Base-by-base conservation (phyloP, 352 stramenopile genomes). In the Phytophthora aleatoria region DNA sequence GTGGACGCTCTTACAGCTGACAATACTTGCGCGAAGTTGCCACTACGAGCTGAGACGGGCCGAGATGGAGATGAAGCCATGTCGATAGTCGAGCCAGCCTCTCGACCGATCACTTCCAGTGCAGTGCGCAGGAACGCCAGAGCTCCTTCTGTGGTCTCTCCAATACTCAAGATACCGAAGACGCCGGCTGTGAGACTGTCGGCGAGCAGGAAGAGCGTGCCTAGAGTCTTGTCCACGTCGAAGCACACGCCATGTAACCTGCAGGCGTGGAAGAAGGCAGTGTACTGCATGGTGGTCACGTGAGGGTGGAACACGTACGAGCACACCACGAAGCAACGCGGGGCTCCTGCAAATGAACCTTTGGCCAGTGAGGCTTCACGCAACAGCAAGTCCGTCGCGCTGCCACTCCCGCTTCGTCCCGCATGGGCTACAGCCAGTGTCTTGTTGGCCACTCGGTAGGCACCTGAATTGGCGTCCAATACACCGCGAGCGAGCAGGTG, bases 231-330 rank as follows among this genome's bases (percentile, higher is more conserved):
- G 57, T 85, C 69, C 53, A 96, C 69, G 61, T 97, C 91, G 16
- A 95, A 96, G 57, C 84, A 96, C 50, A 97, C 89, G 31, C 91
- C 90, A 24, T 96, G 81, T 50, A 95, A 72, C 1, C 90, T 74
- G 57, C 91, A 97, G 48, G 80, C 77, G 51, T 96, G 91, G 74
- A 97, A 97, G 70, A 97, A 95, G 13, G 83, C 73, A 48, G 71
- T 71, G 60, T 94, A 92, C 47, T 79, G 77, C 66, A 92, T 90
- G 13, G 85, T 92, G 43, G 72, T 77, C 43, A 97, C 74, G 51
- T 88, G 88, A 11, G 87, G 85, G 35, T 97, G 87, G 58, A 83
- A 84, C 30, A 94, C 71, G 61, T 92, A 92, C 36, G 88, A 87
- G 44, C 82, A 74, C 28, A 83, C 74, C n/a, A 91, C 75, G 64